phyloP scores from a whole-genome alignment of 768 basidiomycete genomes.

The Podaxis sp. region DNA sequence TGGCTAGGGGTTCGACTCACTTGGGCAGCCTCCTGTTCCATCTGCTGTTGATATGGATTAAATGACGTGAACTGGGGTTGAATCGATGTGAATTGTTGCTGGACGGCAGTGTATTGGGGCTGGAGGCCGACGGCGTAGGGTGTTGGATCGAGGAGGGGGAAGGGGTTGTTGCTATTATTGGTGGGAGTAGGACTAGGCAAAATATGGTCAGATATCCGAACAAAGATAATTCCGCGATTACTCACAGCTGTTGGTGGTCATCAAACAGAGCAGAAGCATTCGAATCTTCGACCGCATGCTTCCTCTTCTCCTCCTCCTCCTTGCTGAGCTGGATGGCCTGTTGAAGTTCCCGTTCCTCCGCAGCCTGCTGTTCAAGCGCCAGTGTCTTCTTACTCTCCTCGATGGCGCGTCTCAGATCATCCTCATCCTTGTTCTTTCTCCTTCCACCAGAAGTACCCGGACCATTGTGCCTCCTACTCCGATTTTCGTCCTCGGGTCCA shows the following conservation, averaged over 20 bases:
- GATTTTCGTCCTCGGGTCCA: conserved; percentile 44
- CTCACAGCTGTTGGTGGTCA: conserved; percentile 77
- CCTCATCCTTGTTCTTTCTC: conserved; percentile 59
- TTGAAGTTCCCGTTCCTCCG: conserved; percentile 82
- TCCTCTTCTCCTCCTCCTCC: conserved; percentile 84
- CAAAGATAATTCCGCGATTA: conserved; percentile 16
- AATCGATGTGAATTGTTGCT: conserved; percentile 74
- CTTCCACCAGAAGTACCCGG: conserved; percentile 21
- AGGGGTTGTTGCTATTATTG: conserved; percentile 47
- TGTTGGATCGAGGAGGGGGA: conserved; percentile 62
- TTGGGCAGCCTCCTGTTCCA: conserved; percentile 86
- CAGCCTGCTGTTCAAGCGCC: conserved; percentile 66
- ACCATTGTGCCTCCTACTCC: conserved; percentile 27
- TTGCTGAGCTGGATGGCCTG: conserved; percentile 83
- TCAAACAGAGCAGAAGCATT: conserved; percentile 82
- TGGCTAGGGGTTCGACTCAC: conserved; percentile 19
- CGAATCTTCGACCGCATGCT: conserved; percentile 66
- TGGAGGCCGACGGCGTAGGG: conserved; percentile 57
- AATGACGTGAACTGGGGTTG: conserved; percentile 90
- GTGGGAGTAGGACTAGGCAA: conserved; percentile 29
- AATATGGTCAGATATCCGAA: conserved; percentile 8
- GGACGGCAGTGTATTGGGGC: conserved; percentile 51
- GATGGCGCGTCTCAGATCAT: conserved; percentile 82
- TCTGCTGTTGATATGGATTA: conserved; percentile 93
- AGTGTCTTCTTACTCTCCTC: conserved; percentile 82